Conservation (phyloP, 768 basidiomycete species). For the Boletus rubescentipes region DNA sequence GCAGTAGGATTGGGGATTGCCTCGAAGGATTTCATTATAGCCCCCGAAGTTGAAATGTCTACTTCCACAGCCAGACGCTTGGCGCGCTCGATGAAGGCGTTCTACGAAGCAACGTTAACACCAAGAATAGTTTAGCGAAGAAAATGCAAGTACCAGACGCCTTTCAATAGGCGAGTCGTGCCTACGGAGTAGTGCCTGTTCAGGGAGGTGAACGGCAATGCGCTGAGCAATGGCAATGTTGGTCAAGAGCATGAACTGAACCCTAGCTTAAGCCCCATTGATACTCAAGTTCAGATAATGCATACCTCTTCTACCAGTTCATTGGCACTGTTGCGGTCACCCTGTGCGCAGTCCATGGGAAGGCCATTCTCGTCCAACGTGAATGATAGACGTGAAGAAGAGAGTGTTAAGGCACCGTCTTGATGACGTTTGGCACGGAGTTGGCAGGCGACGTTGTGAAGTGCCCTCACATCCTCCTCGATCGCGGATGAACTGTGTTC, state of each 20-base stretch:
- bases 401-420: constrained; percentile 72
- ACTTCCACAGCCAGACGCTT: constrained; percentile 79
- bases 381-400: constrained; percentile 73
- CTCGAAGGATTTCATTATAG: constrained; percentile 85
- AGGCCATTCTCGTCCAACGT: constrained; percentile 73
- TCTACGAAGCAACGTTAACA: constrained; percentile 43
- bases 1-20: constrained; percentile 69
- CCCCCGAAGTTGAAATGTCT: constrained; percentile 74
- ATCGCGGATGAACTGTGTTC: constrained; percentile 63
- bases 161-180: constrained; percentile 93
- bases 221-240: constrained; percentile 91
- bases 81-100: constrained; percentile 76
- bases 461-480: constrained; percentile 69
- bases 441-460: constrained; percentile 70
- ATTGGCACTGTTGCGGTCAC: constrained; percentile 69
- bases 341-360: constrained; percentile 75
- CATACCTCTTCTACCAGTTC: constrained; percentile 85
- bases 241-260: constrained; percentile 89
- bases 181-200: constrained; percentile 94
- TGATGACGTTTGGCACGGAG: constrained; percentile 73
- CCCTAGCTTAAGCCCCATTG: constrained; percentile 2
- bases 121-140: not conserved
- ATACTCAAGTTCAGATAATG: constrained; percentile 1
- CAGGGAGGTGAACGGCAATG: constrained; percentile 90
- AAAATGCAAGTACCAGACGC: constrained; percentile 56